Base-by-base conservation (phyloP, 139 green algal genomes). In the Chlorella vulgaris region DNA sequence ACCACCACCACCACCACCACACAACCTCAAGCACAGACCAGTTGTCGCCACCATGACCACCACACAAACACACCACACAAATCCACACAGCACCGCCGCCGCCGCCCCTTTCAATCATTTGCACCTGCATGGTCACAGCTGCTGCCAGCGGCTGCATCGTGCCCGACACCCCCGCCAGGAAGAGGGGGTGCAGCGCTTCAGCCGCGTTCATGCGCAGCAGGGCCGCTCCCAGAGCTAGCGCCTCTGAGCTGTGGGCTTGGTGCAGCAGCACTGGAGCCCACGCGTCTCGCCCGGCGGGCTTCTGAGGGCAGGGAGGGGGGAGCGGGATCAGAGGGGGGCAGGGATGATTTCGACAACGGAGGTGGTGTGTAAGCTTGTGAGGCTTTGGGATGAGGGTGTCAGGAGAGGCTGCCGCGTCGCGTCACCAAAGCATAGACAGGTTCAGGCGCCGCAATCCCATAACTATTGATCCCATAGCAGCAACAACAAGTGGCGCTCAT, bases 141-240 rank as follows among this genome's bases (percentile, higher is more conserved):
- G 67, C 73, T 24, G 73, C 73, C 51, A 79, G 51, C 19, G 39
- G 73, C 76, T 71, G 80, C 69, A 81, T 66, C 26, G 26, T 42
- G n/a, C 63, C 67, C 31, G 53, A 28, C 6, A 74, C 33, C 6
- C 66, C 68, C 18, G 71, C 83, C 47, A 85, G 53, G 28, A 85
- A 62, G 33, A 85, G 62, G 28, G 74, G 80, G 73, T 85, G 80
- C 51, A 85, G 24, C 55, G 83, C 65, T 38, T 85, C 74, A 4
- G 77, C 53, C 3, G 83, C 83, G 7, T 50, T 40, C 75, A 71
- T 65, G 21, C 55, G 33, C 53, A 87, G 68, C 51, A 87, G 74
- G 4, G 65, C 76, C 24, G 66, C 76, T 4, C 65, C 83, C n/a
- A 85, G 43, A 3, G 83, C 83, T 22, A 62, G 33, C 35, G 71